A percentile compares a stretch with the other conserved stretches of the same genome.
phyloP scores from a whole-genome alignment of 257 asterid species.

The Buddleja alternifolia region DNA sequence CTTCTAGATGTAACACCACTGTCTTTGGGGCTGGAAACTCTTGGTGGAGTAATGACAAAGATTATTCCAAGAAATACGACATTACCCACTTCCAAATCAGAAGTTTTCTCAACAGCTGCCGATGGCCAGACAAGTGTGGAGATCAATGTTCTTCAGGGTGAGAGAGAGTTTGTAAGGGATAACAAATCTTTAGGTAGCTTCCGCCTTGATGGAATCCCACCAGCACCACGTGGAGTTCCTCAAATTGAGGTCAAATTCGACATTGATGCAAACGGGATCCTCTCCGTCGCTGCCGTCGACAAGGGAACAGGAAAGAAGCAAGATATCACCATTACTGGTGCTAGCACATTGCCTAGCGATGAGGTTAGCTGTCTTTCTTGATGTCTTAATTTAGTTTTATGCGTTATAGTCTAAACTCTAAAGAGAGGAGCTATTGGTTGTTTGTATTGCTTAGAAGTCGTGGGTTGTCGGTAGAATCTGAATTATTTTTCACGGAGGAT shows the following conservation, averaged over 20 bases:
- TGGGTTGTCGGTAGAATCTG: no score
- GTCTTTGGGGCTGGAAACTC: conserved; percentile 93
- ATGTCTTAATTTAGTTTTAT: neutral
- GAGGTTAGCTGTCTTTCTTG: conserved; percentile 55
- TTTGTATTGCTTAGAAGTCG: no score
- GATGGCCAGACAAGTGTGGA: conserved; percentile 99
- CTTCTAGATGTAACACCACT: conserved; percentile 92
- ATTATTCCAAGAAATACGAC: conserved; percentile 93
- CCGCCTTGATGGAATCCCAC: conserved; percentile 99
- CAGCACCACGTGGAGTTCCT: conserved; percentile 99
- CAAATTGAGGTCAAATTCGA: conserved; percentile 97
- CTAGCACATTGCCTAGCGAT: conserved; percentile 92
- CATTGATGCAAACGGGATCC: conserved; percentile 96
- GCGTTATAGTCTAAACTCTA: no score
- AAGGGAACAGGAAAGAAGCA: conserved; percentile 98
- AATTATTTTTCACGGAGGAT: no score
- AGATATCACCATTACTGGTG: conserved; percentile 97
- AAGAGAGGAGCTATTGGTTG: no score
- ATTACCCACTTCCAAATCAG: conserved; percentile 93
- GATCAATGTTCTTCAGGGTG: conserved; percentile 96
- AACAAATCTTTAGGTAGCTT: conserved; percentile 97
- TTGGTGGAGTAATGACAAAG: conserved; percentile 98
- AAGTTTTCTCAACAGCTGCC: conserved; percentile 98
- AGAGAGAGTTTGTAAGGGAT: conserved; percentile 96
- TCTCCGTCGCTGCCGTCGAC: conserved; percentile 87